A percentile compares a stretch with the other conserved stretches of the same genome.
Evolutionary conservation across 352 stramenopile genomes (phyloP).

Genomic region (Phytophthora sp.): DNA sequence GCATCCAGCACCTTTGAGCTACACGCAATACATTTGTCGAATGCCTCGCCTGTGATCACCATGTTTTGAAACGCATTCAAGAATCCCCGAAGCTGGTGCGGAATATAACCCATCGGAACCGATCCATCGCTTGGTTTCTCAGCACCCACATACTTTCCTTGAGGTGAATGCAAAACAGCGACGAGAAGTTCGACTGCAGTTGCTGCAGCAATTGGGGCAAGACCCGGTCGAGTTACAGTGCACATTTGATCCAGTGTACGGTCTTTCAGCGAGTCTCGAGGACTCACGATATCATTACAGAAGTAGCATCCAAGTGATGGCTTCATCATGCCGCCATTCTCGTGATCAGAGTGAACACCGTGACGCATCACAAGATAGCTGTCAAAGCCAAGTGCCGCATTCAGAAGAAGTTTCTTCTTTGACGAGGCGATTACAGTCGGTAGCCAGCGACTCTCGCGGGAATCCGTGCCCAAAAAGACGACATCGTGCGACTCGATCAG

Average conservation of each 20-base stretch:
- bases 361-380: slow-evolving; percentile 99
- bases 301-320: slow-evolving; percentile 97
- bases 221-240: slow-evolving; percentile 97
- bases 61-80: slow-evolving; percentile 91
- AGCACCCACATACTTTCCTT: slow-evolving; percentile 74
- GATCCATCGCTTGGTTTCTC: slow-evolving; percentile 57
- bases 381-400: slow-evolving; percentile 93
- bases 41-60: slow-evolving; percentile 89
- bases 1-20: slow-evolving; percentile 88
- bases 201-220: slow-evolving; percentile 92
- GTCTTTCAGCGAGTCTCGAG: slow-evolving; percentile 96
- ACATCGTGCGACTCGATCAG: slow-evolving; percentile 95
- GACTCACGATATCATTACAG: slow-evolving; percentile 99
- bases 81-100: slow-evolving; percentile 96
- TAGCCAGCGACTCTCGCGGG: slow-evolving; percentile 97
- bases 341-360: slow-evolving; percentile 54
- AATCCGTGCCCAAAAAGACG: slow-evolving; percentile 98
- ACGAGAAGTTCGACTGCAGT: slow-evolving; percentile 98
- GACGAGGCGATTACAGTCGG: slow-evolving; percentile 95
- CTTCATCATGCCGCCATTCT: slow-evolving; percentile 10
- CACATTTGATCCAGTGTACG: slow-evolving; percentile 99
- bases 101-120: slow-evolving; percentile 83
- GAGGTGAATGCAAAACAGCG: slow-evolving; percentile 93
- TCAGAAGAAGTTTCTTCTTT: slow-evolving; percentile 91
- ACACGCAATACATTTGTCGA: slow-evolving; percentile 97